Percentiles rank a stretch among this genome's conserved stretches.
phyloP scores from a whole-genome alignment of 2,329 filamentous ascomycete genomes.

The Botryotinia calthae region DNA sequence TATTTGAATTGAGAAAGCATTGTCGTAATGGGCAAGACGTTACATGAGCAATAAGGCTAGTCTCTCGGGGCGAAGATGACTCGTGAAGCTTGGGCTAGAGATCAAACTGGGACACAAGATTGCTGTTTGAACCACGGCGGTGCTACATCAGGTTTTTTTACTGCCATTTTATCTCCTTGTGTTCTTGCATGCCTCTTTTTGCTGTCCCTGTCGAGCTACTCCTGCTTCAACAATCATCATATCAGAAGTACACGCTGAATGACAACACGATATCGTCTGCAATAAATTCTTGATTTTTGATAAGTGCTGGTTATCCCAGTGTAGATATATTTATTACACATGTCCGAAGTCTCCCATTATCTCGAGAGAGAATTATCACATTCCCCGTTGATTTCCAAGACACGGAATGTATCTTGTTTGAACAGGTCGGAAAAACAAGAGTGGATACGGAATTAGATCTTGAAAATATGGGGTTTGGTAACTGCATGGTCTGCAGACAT shows the following conservation, averaged over 20 bases:
- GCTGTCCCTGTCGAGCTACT: neutral
- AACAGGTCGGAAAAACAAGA: accelerated
- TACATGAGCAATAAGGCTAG: neutral
- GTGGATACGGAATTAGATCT: neutral
- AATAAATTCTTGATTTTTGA: too few relatives aligned
- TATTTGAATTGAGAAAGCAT: neutral
- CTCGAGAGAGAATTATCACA: accelerated
- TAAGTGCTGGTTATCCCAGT: accelerated
- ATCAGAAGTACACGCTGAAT: neutral
- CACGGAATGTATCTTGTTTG: accelerated
- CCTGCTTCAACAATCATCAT: neutral
- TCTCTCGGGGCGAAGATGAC: neutral
- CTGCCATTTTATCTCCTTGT: accelerated
- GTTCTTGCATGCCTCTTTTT: neutral
- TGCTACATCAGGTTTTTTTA: neutral
- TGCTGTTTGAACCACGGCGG: neutral
- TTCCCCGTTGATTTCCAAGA: accelerated
- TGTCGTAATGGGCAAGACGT: too few relatives aligned
- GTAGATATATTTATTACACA: neutral
- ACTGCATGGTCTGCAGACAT: accelerated
- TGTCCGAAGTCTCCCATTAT: accelerated
- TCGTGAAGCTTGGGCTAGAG: neutral
- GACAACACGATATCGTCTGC: too few relatives aligned
- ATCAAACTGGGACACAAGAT: neutral
- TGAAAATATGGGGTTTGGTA: accelerated